phyloP scores from a whole-genome alignment of 352 stramenopile genomes.

The Elongisporangium senticosum region DNA sequence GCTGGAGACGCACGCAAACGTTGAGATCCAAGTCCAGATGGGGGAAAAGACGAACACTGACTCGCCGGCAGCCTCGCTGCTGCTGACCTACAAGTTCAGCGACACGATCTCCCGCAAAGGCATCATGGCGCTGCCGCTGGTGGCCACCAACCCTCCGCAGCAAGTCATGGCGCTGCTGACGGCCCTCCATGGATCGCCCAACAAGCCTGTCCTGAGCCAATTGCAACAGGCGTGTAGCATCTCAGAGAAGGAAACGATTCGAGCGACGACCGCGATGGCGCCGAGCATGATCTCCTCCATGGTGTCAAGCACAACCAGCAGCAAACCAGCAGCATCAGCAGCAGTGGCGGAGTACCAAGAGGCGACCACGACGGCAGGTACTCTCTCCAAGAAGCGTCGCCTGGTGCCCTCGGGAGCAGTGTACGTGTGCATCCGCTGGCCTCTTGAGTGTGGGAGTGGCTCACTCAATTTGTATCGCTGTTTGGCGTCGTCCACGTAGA shows the following conservation, averaged over 20 bases:
- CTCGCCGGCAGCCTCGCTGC: constrained; percentile 18
- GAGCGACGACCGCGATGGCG: constrained; percentile 3
- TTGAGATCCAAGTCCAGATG: constrained; percentile 20
- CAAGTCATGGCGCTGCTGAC: constrained; percentile 32
- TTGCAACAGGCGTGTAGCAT: constrained; percentile 15
- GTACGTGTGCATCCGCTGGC: neutral
- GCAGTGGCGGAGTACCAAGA: neutral
- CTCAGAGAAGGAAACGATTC: neutral
- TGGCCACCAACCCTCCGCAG: constrained; percentile 15
- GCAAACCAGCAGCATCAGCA: neutral
- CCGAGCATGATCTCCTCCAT: neutral
- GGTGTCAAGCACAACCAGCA: constrained; percentile 2
- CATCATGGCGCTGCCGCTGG: constrained; percentile 32
- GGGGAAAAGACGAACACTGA: neutral
- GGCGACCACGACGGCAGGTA: neutral
- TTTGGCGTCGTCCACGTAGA: constrained; percentile 14
- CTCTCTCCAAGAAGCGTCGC: neutral
- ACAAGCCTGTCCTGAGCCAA: constrained; percentile 23
- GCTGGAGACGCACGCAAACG: constrained; percentile 31
- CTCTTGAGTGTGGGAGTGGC: neutral
- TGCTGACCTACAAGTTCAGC: constrained; percentile 64
- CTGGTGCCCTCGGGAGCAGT: neutral
- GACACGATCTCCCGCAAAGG: constrained; percentile 45
- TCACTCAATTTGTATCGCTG: neutral
- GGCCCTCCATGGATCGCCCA: constrained; percentile 28